These are phyloP conservation scores for Abrus precatorius DNA, from an alignment of 306 rosid species.

Conservation along the genomic window DNA sequence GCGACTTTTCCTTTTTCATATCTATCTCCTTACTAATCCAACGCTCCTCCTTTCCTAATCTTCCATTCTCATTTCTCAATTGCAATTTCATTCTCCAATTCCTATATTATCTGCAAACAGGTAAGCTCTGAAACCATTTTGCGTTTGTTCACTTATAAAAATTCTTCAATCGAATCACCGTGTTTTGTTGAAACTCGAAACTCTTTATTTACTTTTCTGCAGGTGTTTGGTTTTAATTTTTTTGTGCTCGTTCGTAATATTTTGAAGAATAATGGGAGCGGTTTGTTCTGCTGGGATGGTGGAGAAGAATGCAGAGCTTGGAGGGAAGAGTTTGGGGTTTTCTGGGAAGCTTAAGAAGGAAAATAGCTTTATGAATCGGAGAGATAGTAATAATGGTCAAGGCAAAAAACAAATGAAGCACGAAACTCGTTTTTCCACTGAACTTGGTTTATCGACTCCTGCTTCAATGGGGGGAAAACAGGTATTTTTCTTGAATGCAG, in stretches of 20 bases:
- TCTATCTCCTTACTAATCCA: not conserved
- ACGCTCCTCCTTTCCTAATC: not conserved
- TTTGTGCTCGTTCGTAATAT: not conserved
- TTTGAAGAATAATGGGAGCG: conserved; percentile 73
- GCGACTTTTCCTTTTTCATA: conserved; percentile 19
- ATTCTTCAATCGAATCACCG: not conserved
- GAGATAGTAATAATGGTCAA: conserved; percentile 38
- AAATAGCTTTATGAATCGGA: conserved; percentile 42
- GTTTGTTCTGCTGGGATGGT: conserved; percentile 73
- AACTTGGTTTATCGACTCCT: conserved; percentile 52
- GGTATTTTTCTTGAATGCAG: conserved; percentile 46
- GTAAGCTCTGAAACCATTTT: conserved; percentile 6
- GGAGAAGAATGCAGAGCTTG: conserved; percentile 50
- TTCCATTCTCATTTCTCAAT: not conserved
- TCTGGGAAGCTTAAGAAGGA: conserved; percentile 61
- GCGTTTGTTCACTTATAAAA: not conserved
- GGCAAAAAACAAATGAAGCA: conserved; percentile 49
- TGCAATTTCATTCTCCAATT: not conserved
- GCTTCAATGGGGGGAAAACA: conserved; percentile 46
- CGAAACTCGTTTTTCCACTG: conserved; percentile 54
- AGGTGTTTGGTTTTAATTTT: conserved; percentile 26
- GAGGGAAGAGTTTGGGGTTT: conserved; percentile 52
- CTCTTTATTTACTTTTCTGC: not conserved
- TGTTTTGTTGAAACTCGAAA: not conserved
- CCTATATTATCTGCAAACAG: conserved; percentile 21